Conservation (phyloP, 495 filamentous ascomycete species). For the Xylaria telfairii region DNA sequence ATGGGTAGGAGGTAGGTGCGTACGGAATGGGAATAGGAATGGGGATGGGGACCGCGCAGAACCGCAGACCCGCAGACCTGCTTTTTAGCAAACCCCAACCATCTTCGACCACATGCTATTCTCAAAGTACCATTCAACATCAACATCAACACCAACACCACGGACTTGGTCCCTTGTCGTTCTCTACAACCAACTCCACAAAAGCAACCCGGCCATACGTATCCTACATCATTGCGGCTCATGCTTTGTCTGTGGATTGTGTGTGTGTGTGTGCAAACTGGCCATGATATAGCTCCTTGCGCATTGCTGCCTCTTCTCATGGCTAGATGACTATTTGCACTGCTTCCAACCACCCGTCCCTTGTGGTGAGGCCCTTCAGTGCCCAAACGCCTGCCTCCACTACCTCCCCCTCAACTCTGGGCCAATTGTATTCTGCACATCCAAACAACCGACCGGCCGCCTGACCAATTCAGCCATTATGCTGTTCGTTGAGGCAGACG, state of each 20-base stretch:
- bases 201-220: background rate
- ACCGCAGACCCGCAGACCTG: background rate
- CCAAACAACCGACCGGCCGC: background rate
- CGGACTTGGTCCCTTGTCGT: background rate
- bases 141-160: too few relatives aligned
- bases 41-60: too few relatives aligned
- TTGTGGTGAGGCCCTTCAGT: slow-evolving; percentile 18
- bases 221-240: background rate
- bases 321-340: background rate
- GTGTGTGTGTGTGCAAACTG: background rate
- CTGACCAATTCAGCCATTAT: slow-evolving; percentile 53
- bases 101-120: background rate
- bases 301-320: background rate
- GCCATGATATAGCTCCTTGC: background rate
- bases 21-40: background rate
- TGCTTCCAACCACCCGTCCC: background rate
- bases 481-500: slow-evolving; percentile 80
- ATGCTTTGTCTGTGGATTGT: background rate
- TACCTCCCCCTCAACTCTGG: background rate
- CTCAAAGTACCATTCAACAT: background rate
- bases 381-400: background rate
- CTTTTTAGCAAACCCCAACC: background rate
- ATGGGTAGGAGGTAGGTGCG: background rate
- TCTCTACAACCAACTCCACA: background rate
- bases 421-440: background rate